Evolutionary conservation across 441 rosid genomes (phyloP).

Genomic region (Pelargonium fulgidum): DNA sequence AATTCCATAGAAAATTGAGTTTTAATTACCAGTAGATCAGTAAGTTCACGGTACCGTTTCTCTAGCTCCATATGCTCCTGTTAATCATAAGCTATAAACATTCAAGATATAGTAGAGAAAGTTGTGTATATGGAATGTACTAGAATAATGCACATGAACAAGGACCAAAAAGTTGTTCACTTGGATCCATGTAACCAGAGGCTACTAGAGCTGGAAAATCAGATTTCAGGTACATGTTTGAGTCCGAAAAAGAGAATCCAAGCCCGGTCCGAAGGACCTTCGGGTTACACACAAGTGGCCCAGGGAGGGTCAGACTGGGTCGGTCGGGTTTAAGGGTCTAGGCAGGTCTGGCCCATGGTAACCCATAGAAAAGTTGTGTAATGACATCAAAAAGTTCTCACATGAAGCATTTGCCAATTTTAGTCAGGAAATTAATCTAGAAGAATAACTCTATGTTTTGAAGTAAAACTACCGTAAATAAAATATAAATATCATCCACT

Average conservation of each 20-base stretch:
- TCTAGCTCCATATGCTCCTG: slow-evolving; percentile 99
- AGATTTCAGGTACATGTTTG: too few relatives aligned
- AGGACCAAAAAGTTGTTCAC: not conserved
- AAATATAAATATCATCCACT: not conserved
- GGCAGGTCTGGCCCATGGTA: not conserved
- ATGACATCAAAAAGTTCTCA: not conserved
- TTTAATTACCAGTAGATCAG: slow-evolving; percentile 80
- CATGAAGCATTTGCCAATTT: not conserved
- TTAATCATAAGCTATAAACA: slow-evolving; percentile 25
- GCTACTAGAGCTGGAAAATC: too few relatives aligned
- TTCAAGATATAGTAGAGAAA: slow-evolving; percentile 24
- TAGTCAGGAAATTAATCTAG: not conserved
- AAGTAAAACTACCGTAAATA: not conserved
- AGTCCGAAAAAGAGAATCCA: too few relatives aligned
- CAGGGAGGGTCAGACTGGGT: too few relatives aligned
- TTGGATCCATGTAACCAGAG: not conserved
- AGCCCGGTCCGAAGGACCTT: too few relatives aligned
- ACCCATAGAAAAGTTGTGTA: not conserved
- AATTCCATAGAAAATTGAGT: slow-evolving; percentile 4
- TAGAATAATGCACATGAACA: slow-evolving; percentile 2
- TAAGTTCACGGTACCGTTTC: slow-evolving; percentile 93
- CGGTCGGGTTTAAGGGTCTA: too few relatives aligned
- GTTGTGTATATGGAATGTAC: not conserved
- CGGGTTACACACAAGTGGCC: too few relatives aligned
- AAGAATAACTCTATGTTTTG: not conserved